phyloP scores from a whole-genome alignment of 805 yeast species.

The Metschnikowia reukaufii region DNA sequence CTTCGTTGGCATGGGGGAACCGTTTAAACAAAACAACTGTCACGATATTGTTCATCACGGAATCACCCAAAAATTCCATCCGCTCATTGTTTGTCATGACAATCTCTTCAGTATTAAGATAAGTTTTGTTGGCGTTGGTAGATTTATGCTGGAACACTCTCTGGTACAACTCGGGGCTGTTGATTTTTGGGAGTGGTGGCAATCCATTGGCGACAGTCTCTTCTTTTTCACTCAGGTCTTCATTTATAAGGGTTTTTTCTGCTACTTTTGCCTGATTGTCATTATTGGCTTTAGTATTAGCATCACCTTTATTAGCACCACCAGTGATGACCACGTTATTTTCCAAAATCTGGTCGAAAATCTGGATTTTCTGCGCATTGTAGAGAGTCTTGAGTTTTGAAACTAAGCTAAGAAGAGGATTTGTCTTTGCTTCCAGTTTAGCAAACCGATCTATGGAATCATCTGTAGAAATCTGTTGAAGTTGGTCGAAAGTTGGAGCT shows the following conservation, averaged over 20 bases:
- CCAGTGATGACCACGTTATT: slow-evolving; percentile 23
- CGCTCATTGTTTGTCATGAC: slow-evolving; percentile 77
- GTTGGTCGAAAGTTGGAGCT: slow-evolving; percentile 55
- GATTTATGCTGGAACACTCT: slow-evolving; percentile 85
- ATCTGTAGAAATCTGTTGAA: slow-evolving; percentile 30
- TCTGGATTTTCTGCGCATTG: slow-evolving; percentile 44
- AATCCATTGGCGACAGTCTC: slow-evolving; percentile 17
- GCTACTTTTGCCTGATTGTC: no score
- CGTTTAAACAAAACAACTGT: slow-evolving; percentile 64
- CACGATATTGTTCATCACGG: slow-evolving; percentile 71
- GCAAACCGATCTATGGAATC: slow-evolving; percentile 43
- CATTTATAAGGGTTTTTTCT: not conserved
- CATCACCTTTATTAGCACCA: not conserved
- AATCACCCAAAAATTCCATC: slow-evolving; percentile 87
- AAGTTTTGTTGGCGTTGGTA: slow-evolving; percentile 55
- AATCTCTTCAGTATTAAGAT: slow-evolving; percentile 56
- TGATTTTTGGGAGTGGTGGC: slow-evolving; percentile 73
- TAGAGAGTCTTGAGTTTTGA: slow-evolving; percentile 57
- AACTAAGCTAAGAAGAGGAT: slow-evolving; percentile 58
- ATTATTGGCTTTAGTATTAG: no score
- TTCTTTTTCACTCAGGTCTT: slow-evolving; percentile 2
- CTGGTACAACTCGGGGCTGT: slow-evolving; percentile 55
- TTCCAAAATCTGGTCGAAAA: slow-evolving; percentile 56
- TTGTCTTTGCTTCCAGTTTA: slow-evolving; percentile 50
- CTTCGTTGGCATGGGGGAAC: slow-evolving; percentile 76